Conservation (phyloP, 306 rosid genomes). For the Hylodesmum podocarpum region DNA sequence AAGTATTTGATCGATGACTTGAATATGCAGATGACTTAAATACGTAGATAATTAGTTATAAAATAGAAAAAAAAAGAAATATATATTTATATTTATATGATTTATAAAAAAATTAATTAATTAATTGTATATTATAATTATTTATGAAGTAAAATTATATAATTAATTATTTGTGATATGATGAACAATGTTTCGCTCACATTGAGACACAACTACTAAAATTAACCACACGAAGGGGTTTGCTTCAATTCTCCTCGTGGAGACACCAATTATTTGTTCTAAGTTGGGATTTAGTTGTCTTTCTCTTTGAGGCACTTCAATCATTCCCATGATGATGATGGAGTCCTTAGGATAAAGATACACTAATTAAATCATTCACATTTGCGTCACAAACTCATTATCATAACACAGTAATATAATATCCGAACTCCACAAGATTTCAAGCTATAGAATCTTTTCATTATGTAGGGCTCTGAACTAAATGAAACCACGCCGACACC, state of each 20-base stretch:
- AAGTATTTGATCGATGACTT: too few species aligned
- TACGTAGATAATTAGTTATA: too few species aligned
- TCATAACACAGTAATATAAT: not conserved
- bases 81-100: too few species aligned
- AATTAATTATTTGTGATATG: constrained; percentile 10
- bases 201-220: constrained; percentile 34
- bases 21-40: too few species aligned
- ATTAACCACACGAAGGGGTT: constrained; percentile 33
- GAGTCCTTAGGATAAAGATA: not conserved
- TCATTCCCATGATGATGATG: constrained; percentile 36
- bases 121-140: too few species aligned
- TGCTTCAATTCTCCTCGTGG: not conserved
- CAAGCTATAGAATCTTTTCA: not conserved
- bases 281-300: constrained; percentile 49
- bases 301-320: constrained; percentile 36
- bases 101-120: too few species aligned
- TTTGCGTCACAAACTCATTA: constrained; percentile 18
- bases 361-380: constrained; percentile 12
- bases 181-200: constrained; percentile 25
- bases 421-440: not conserved
- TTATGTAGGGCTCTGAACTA: not conserved
- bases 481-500: not conserved
- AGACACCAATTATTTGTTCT: constrained; percentile 34
- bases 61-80: too few species aligned
- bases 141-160: too few species aligned